phyloP scores from a whole-genome alignment of 2,329 filamentous ascomycete species.

The Phoma sp. region DNA sequence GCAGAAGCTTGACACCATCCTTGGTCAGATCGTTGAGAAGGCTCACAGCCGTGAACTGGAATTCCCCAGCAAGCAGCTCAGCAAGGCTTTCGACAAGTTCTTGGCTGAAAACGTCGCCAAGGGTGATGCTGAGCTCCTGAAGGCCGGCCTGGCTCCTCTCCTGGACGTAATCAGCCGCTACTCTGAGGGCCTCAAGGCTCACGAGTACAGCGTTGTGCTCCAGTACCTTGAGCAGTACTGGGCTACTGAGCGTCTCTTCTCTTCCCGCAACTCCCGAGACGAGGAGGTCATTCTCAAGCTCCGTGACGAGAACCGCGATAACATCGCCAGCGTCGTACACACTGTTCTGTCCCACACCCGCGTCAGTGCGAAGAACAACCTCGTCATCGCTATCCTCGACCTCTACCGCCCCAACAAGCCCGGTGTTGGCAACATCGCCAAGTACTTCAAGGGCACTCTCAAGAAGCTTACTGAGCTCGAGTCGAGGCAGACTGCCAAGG shows the following conservation, averaged over 20 bases:
- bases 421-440: slow-evolving; percentile 84
- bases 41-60: slow-evolving; percentile 79
- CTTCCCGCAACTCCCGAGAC: slow-evolving; percentile 81
- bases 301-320: slow-evolving; percentile 95
- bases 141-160: slow-evolving; percentile 76
- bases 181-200: slow-evolving; percentile 84
- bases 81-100: slow-evolving; percentile 86
- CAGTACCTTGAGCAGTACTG: slow-evolving; percentile 82
- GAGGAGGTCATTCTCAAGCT: slow-evolving; percentile 94
- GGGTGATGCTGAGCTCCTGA: slow-evolving; percentile 76
- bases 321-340: slow-evolving; percentile 82
- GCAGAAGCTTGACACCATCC: slow-evolving; percentile 82
- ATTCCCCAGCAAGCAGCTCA: slow-evolving; percentile 88
- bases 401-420: slow-evolving; percentile 96
- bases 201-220: slow-evolving; percentile 85
- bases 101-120: slow-evolving; percentile 82
- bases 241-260: slow-evolving; percentile 86
- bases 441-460: slow-evolving; percentile 82
- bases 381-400: slow-evolving; percentile 89
- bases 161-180: slow-evolving; percentile 81
- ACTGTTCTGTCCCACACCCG: slow-evolving; percentile 93
- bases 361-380: slow-evolving; percentile 90
- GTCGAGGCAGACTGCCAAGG: slow-evolving; percentile 86
- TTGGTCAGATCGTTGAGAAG: slow-evolving; percentile 86
- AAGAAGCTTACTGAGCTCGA: slow-evolving; percentile 91